Evolutionary conservation across 306 rosid species (phyloP).

Genomic region (Prosopis cineraria): DNA sequence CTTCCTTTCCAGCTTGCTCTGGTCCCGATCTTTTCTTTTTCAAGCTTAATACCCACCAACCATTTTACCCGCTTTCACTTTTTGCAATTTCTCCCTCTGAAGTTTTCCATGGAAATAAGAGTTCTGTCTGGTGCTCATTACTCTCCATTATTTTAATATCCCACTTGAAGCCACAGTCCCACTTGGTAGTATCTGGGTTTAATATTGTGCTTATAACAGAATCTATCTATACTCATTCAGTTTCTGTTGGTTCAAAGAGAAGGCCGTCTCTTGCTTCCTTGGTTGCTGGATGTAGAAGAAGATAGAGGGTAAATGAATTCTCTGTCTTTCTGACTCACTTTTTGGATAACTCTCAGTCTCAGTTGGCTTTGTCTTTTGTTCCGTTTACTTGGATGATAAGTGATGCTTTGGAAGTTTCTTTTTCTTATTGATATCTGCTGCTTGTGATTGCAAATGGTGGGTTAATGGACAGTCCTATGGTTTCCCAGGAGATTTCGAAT

Average conservation of each 20-base stretch:
- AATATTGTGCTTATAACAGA: constrained; percentile 51
- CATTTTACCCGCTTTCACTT: constrained; percentile 63
- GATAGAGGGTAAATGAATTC: constrained; percentile 76
- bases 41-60: constrained; percentile 65
- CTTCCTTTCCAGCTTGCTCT: constrained; percentile 79
- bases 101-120: constrained; percentile 51
- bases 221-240: constrained; percentile 62
- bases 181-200: constrained; percentile 49
- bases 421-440: constrained; percentile 38
- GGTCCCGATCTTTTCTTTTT: constrained; percentile 56
- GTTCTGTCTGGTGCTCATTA: constrained; percentile 68
- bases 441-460: constrained; percentile 39
- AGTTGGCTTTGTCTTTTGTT: constrained; percentile 55
- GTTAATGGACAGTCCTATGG: constrained; percentile 36
- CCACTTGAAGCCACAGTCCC: constrained; percentile 39
- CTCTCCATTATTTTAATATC: constrained; percentile 36
- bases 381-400: constrained; percentile 83
- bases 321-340: constrained; percentile 47
- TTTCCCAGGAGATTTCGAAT: constrained; percentile 43
- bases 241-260: constrained; percentile 48
- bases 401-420: constrained; percentile 62
- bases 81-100: constrained; percentile 31
- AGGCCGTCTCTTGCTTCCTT: constrained; percentile 56
- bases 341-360: constrained; percentile 40
- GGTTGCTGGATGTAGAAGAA: constrained; percentile 63